Percentiles rank a stretch among this genome's conserved stretches.
These are phyloP conservation scores for Boletellus ananiceps DNA, from an alignment of 768 basidiomycete species.

Conservation along the genomic window DNA sequence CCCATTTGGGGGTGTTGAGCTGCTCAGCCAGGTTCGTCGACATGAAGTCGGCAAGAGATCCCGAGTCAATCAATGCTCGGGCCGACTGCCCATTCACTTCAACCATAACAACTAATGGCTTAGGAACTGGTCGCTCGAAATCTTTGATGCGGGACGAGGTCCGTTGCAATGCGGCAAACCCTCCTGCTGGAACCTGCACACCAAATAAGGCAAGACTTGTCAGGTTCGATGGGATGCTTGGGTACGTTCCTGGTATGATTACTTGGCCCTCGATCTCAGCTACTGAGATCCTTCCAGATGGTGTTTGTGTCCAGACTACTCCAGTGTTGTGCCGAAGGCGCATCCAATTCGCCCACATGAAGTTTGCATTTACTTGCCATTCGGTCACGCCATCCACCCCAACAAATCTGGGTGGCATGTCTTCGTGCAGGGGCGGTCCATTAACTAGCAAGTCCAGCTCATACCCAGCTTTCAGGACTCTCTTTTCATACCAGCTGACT, in stretches of 20 bases:
- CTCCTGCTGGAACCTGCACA: no score
- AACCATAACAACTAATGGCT: constrained; percentile 10
- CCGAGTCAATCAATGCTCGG: constrained; percentile 20
- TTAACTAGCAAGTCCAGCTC: neutral
- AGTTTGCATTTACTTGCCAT: neutral
- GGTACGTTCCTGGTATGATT: no score
- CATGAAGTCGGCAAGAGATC: constrained; percentile 30
- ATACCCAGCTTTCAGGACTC: neutral
- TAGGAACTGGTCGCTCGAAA: constrained; percentile 3
- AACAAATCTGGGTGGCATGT: neutral
- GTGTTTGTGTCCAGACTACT: neutral
- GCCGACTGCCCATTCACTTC: constrained; percentile 17
- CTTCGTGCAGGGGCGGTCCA: neutral
- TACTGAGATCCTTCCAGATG: no score
- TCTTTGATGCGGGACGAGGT: neutral
- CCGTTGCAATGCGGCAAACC: neutral
- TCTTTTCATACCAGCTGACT: neutral
- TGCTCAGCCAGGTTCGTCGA: constrained; percentile 29
- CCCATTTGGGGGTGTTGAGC: constrained; percentile 6
- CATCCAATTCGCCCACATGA: neutral
- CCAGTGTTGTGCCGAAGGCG: neutral
- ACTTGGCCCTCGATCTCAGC: no score
- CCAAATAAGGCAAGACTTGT: no score
- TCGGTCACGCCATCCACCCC: neutral
- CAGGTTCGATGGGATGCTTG: no score